phyloP scores from a whole-genome alignment of 345 rosid genomes.

The Arabis alpina region DNA sequence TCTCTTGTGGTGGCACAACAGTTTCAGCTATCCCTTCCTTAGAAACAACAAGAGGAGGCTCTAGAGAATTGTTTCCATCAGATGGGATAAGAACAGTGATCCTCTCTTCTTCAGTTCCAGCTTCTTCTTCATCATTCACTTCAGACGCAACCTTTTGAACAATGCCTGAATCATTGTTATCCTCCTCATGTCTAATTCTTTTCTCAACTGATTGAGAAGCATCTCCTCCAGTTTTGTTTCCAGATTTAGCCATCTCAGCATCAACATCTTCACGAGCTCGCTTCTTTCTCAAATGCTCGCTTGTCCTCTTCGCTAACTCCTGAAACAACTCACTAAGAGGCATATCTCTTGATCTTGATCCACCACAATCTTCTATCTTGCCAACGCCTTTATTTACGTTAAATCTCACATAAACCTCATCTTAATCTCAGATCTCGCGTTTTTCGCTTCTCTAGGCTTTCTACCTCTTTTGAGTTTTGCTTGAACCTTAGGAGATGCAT shows the following conservation, averaged over 20 bases:
- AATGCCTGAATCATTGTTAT: conserved; percentile 9
- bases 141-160: neutral
- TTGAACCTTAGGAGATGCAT: conserved; percentile 1
- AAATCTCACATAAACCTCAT: too few species aligned
- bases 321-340: neutral
- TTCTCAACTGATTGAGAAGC: neutral
- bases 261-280: neutral
- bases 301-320: too few species aligned
- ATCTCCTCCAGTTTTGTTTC: conserved; percentile 1
- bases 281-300: neutral
- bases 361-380: too few species aligned
- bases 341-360: conserved; percentile 4
- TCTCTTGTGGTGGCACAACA: too few species aligned
- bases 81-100: neutral
- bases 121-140: neutral
- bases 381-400: too few species aligned
- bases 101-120: neutral
- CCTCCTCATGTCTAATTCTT: conserved; percentile 23
- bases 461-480: neutral
- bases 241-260: conserved; percentile 4
- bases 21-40: too few species aligned
- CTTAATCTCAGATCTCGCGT: neutral
- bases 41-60: neutral
- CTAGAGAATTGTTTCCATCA: too few species aligned
- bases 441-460: neutral